Percentiles rank a stretch among this genome's conserved stretches.
Evolutionary conservation across 2,329 filamentous ascomycete genomes (phyloP).

Genomic region (Triangularia setosa): DNA sequence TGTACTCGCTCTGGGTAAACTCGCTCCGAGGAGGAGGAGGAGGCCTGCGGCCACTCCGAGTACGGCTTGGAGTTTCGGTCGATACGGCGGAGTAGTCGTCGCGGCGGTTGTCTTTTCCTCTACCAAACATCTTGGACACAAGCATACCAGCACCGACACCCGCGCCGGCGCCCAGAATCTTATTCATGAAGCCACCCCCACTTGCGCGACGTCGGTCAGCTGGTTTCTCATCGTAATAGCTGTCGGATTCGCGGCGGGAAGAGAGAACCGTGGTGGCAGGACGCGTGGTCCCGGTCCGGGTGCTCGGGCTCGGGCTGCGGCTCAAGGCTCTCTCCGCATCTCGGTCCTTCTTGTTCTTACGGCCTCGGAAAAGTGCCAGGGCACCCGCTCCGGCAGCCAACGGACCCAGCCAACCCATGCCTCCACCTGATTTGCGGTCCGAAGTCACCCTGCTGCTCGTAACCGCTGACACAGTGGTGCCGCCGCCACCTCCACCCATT

Average conservation of each 20-base stretch:
- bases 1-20: conserved; percentile 45
- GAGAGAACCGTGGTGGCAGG: conserved; percentile 47
- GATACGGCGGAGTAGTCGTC: conserved; percentile 62
- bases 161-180: conserved; percentile 57
- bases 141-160: conserved; percentile 60
- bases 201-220: conserved; percentile 44
- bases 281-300: conserved; percentile 32
- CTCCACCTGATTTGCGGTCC: conserved; percentile 34
- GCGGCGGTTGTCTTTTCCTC: conserved; percentile 44
- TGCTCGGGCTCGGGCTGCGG: conserved; percentile 38
- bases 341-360: conserved; percentile 40
- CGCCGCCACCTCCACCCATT: conserved; percentile 53
- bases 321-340: conserved; percentile 40
- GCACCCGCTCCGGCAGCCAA: conserved; percentile 50
- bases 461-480: conserved; percentile 33
- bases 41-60: conserved; percentile 33
- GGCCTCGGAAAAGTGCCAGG: conserved; percentile 43
- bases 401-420: conserved; percentile 47
- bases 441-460: conserved; percentile 37
- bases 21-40: conserved; percentile 30
- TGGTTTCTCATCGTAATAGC: conserved; percentile 64
- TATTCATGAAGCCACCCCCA: conserved; percentile 53
- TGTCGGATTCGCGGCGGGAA: conserved; percentile 53
- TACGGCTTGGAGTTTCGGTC: conserved; percentile 55
- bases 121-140: conserved; percentile 52